Base-by-base conservation (phyloP, 176 grass and related monocot genomes). In the Puccinellia tenuiflora region DNA sequence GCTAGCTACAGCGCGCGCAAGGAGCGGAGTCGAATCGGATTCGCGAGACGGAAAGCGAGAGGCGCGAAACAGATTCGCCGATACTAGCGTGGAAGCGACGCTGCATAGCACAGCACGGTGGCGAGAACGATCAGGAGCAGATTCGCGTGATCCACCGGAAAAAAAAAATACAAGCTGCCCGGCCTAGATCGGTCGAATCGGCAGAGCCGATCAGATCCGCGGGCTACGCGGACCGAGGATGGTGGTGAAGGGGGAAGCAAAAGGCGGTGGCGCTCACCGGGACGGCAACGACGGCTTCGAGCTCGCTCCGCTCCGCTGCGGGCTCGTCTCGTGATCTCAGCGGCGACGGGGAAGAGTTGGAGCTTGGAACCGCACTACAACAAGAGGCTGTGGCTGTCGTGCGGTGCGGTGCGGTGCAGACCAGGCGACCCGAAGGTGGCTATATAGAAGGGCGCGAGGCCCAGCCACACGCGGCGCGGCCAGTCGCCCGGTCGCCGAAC, bases 391-490 rank as follows among this genome's bases (percentile, higher is more conserved):
- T 35, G 68, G 17, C 20, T 66, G 72, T 60, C 53, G 37, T 68
- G 77, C 66, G 39, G 66, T 39, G 77, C 66, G 39, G 66, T 39
- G 70, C 51, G 63, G 80, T 63, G 48, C 50, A 68, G 65, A 46
- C 33, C 20, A 10, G 5, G 8, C 16, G 37, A 76, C n/a, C 50
- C 22, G 82, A 26, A n/a, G 87, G 77, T 9, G 78, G 42, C 22
- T 70, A 87, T 82, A 77, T 77, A 82, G 34, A 29, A 20, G 78
- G 17, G 15, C 62, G 79, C 16, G 85, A 40, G 85, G 15, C 85
- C 79, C 72, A 68, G 9, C 26, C 20, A 17, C 50, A 71, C 79
- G 79, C 42, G 78, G 77, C 38, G 39, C 26, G 54, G 55, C 57
- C 56, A 43, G 31, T 62, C 53, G 52, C 2, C 0, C 76, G 22